Base-by-base conservation (phyloP, 352 stramenopile genomes). In the Phytophthora pinifolia region DNA sequence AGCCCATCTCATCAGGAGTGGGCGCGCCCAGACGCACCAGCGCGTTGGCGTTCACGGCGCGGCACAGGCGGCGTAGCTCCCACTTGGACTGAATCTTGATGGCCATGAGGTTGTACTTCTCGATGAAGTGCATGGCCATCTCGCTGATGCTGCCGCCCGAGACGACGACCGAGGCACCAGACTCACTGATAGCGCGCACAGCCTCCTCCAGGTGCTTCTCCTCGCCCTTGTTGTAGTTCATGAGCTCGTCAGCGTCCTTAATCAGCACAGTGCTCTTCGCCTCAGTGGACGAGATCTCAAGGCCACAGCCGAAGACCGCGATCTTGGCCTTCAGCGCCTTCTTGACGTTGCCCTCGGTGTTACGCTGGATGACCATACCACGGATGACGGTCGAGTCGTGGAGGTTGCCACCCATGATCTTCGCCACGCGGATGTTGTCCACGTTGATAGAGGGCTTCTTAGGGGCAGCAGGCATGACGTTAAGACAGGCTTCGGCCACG, bases 181-280 rank as follows among this genome's bases (percentile, higher is more conserved):
- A 94, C 46, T 98, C 91, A 29, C 94, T 94, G 70, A 99, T 99
- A 37, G 74, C 85, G 58, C 96, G 95, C 53, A 99, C 96, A 29
- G 98, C 96, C 73, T 99, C 96, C 58, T 99, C 97, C 65, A 99
- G 92, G 68, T 96, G 94, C 55, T 93, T 89, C 79, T 99, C 97
- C 76, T 99, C 97, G 25, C 89, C 94, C 80, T 98, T 98, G 86
- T 99, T 99, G 92, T 99, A 99, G 76, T 97, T 98, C 81, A 98
- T 98, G 58, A 99, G 88, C 79, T 99, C 97, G 45, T 99, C 96
- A 9, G 97, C 98, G 57, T 90, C 98, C 77, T 99, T 98, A 74
- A 99, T 98, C n/a, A 99, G 82, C 51, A 99, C 97, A 3, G 97
- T 99, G 69, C 97, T 98, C 86, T 99, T 99, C 22, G 97, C 96